Percentiles rank a stretch among this genome's conserved stretches.
phyloP scores from a whole-genome alignment of 2,329 filamentous ascomycete species.

The Pseudogymnoascus sp. region DNA sequence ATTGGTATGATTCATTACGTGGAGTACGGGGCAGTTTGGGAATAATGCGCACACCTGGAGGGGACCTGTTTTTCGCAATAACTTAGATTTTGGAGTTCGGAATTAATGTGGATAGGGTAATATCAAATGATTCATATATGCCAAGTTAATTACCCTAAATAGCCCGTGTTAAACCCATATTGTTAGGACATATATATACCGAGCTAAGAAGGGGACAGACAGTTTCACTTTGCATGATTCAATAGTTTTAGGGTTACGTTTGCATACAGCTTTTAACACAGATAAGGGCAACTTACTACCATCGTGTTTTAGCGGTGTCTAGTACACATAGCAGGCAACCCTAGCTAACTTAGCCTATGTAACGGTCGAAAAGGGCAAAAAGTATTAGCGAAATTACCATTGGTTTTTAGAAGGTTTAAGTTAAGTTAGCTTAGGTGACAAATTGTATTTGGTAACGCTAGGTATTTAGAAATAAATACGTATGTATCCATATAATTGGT shows the following conservation, averaged over 20 bases:
- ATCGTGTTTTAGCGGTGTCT: too few species aligned
- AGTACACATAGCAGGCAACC: too few species aligned
- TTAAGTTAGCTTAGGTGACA: too few species aligned
- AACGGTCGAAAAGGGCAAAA: too few species aligned
- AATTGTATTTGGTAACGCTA: too few species aligned
- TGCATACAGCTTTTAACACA: background rate
- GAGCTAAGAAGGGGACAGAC: background rate
- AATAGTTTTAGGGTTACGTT: background rate
- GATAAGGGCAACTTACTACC: background rate
- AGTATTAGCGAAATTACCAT: too few species aligned
- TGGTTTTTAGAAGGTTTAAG: too few species aligned
- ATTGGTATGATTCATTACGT: background rate
- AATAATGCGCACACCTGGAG: background rate
- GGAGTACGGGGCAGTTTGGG: background rate
- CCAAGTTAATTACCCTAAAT: background rate
- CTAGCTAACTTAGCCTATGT: too few species aligned
- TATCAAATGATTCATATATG: background rate
- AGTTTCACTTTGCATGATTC: background rate
- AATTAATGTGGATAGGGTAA: background rate
- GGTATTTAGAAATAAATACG: too few species aligned
- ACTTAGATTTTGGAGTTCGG: slow-evolving; percentile 1
- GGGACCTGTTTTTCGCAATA: background rate
- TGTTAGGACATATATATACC: background rate
- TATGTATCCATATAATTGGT: too few species aligned
- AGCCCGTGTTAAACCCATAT: background rate